Conservation (phyloP, 805 yeast species). For the Metschnikowia borealis region DNA sequence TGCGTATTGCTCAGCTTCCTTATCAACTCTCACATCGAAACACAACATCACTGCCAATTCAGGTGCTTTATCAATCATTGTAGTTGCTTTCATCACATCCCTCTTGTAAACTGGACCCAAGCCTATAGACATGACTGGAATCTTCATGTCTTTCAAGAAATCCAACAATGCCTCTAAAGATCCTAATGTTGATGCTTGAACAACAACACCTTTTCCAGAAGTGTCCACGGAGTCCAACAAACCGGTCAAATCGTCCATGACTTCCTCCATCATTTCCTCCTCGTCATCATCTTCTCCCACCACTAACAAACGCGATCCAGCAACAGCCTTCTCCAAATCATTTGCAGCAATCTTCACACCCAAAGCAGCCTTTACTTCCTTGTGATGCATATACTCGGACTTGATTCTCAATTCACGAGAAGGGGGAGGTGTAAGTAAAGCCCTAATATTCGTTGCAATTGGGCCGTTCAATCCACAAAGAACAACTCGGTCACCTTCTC, state of each 20-base stretch:
- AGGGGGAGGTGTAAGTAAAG: slow-evolving; percentile 96
- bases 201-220: slow-evolving; percentile 95
- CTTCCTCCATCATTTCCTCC: slow-evolving; percentile 95
- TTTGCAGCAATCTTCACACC: slow-evolving; percentile 99
- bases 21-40: slow-evolving; percentile 95
- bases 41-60: slow-evolving; percentile 97
- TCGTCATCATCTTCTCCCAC: slow-evolving; percentile 98
- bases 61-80: slow-evolving; percentile 95
- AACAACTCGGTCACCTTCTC: slow-evolving; percentile 93
- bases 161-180: slow-evolving; percentile 95
- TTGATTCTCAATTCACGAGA: slow-evolving; percentile 92
- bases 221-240: slow-evolving; percentile 91
- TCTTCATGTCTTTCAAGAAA: slow-evolving; percentile 96
- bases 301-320: slow-evolving; percentile 93
- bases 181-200: slow-evolving; percentile 97
- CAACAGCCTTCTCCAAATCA: slow-evolving; percentile 97
- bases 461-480: slow-evolving; percentile 99
- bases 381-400: slow-evolving; percentile 94
- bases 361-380: slow-evolving; percentile 97
- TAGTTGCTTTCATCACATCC: slow-evolving; percentile 95
- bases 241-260: slow-evolving; percentile 97
- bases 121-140: slow-evolving; percentile 98
- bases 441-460: slow-evolving; percentile 92
- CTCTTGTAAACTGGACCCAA: slow-evolving; percentile 97
- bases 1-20: slow-evolving; percentile 98